Evolutionary conservation across 345 rosid genomes (phyloP), one percentile per base, ranked within the genome.

Genomic region (Arabidopsis arenosa): DNA sequence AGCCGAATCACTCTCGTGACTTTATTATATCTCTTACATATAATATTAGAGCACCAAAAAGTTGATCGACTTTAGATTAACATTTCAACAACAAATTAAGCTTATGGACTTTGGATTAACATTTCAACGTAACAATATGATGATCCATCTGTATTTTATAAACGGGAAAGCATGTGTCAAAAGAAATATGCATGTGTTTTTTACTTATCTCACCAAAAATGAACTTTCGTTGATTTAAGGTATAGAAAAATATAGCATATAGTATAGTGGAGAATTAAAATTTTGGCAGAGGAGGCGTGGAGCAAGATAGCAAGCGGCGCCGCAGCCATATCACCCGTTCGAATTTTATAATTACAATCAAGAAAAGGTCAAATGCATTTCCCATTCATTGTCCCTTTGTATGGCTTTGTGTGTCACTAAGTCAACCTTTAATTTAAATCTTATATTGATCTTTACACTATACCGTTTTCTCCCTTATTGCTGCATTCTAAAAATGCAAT

Each of bases 321-420:
- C 65, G 75, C 51, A 63, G 80, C 70, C 80, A 62, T 33, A 67
- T 68, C 5, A 41, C 51, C 62, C 79, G 74, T 75, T 68, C 13
- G 11, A 40, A 11, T 41, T 40, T 37, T 58, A 7, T 63, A 18
- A 3, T 28, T 43, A 36, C 23, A 30, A 26, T 21, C 21, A 28
- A 39, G 11, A 59, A 47, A 66, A 67, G 44, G 61, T 66, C 67
- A 30, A 67, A 67, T 55, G 64, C 45, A 52, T 5, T 41, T 17
- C 18, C 7, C n/a, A 11, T 72, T 18, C 11, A 8, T 72, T 18
- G 45, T 63, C 15, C 37, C 23, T 53, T 39, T 17, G 36, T 53
- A 41, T 63, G 28, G 63, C 67, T 49, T 43, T 57, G 41, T 57
- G 41, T 68, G 30, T 49, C 28, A 68, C 13, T 18, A 68, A 33